These are phyloP conservation scores for Lonicera japonica DNA, from an alignment of 129 eudicot species.

Conservation along the genomic window DNA sequence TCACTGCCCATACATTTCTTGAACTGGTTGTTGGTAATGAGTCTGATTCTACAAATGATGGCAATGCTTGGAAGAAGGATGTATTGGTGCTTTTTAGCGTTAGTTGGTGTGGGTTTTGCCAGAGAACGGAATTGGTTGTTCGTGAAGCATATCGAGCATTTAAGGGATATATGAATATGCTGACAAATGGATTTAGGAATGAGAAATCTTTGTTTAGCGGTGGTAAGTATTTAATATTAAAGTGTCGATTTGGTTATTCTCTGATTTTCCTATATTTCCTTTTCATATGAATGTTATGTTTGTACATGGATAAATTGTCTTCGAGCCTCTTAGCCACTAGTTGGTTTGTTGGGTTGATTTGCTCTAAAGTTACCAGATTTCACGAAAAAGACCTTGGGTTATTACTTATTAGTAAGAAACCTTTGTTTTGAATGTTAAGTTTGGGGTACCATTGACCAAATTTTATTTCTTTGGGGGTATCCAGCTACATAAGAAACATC, in stretches of 20 bases:
- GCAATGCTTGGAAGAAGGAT: constrained; percentile 49
- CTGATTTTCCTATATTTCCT: constrained; percentile 3
- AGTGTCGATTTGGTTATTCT: constrained; percentile 2
- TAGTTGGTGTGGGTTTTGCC: constrained; percentile 92
- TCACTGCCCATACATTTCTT: constrained; percentile 47
- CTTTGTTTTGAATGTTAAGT: no score
- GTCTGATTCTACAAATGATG: constrained; percentile 33
- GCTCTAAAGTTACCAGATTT: neutral
- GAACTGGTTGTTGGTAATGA: constrained; percentile 65
- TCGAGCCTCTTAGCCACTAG: neutral
- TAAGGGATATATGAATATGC: constrained; percentile 41
- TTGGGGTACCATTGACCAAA: neutral
- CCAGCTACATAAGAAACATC: neutral
- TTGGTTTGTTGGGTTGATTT: neutral
- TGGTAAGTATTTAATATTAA: constrained; percentile 34
- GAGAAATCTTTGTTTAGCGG: constrained; percentile 23
- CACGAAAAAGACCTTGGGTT: neutral
- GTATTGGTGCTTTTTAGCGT: constrained; percentile 76
- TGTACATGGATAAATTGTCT: neutral
- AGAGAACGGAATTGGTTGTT: constrained; percentile 75
- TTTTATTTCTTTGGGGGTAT: neutral
- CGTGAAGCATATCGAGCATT: constrained; percentile 81
- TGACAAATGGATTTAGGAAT: constrained; percentile 32
- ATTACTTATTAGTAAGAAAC: no score
- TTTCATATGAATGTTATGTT: neutral